Evolutionary conservation across 345 rosid genomes (phyloP), one percentile per base, ranked within the genome.

Genomic region (Aegle marmelos): DNA sequence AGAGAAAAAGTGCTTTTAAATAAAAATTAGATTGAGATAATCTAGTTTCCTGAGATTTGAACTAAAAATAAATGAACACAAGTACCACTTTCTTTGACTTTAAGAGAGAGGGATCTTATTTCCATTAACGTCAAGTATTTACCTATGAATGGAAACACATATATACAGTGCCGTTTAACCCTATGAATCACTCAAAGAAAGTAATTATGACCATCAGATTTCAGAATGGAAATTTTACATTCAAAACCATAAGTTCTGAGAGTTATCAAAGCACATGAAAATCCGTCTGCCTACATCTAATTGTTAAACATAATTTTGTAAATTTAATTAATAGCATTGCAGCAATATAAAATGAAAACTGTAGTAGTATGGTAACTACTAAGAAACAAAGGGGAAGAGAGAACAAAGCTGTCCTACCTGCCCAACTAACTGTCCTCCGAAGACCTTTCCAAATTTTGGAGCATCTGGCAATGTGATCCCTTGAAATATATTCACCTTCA

Each of bases 371-470:
- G 13, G 21, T n/a, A 61, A 10, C 17, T 36, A 27, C 27, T 22
- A 14, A 72, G 39, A 67, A 57, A 28, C n/a, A 72, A 27, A 31
- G 17, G 17, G 22, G 27, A 68, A 54, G 66, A 45, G 60, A 39
- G 8, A 19, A n/a, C 61, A 65, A 67, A 67, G 28, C 37, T 69
- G 54, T 27, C 78, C 79, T 84, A 82, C 99, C 97, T 96, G 99
- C 75, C 97, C 99, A 50, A 92, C 78, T 62, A 96, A 89, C 84
- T 96, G 98, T 78, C 99, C 98, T 66, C 99, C 99, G 76, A 94
- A 96, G 68, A 96, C 98, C 82, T 91, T 94, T 31, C 98, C 98
- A 82, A 91, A 96, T 71, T 53, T 89, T 34, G 97, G 97, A 76
- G 98, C 98, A 79, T 91, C 94, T 48, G 97, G 95, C 83, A 90